Base-by-base conservation (phyloP, 2,329 filamentous ascomycete genomes). In the Aspergillus amoenus region DNA sequence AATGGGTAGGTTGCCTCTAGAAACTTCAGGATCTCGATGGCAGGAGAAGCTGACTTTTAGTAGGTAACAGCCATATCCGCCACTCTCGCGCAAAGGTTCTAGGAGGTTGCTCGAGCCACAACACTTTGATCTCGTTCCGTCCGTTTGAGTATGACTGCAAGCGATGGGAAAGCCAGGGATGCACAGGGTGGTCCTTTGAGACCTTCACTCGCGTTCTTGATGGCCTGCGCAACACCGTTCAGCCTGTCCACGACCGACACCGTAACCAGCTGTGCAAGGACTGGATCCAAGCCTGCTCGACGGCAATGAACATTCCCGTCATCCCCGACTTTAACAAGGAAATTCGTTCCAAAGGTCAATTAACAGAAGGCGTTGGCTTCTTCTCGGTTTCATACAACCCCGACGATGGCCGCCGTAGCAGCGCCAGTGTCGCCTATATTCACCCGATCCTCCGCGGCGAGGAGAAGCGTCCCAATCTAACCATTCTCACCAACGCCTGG, bases 301-400 rank as follows among this genome's bases (percentile, higher is more conserved):
- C 81, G 27, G 89, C 91, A 22, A 82, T 95, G 76, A 79, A 88
- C 70, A 91, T 96, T 62, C 92, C 92, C 52, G 78, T 95, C 54
- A 85, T 94, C 65, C 80, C 86, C 63, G 90, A 96, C 78, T 96
- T 95, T 82, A 96, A 96, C 81, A 81, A 87, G 67, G 85, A 93
- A 72, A 96, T 96, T 73, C 83, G 83, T 60, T 80, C 84, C 62
- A 88, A 82, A 50, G 92, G 92, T 56, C 81, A 86, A 44, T 78
- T 96, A 63, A 87, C 85, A 63, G 81, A 89, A 67, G 89, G 89
- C 48, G 89, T 94, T 27, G 92, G 92, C 55, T 96, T 96, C 82
- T 93, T 96, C 81, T 92, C 88, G 63, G 87, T 96, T 64, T 88
- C 90, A 39, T 96, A 96, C 79, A 95, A 96, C 78, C 92, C 92